phyloP scores from a whole-genome alignment of 148 eudicot species.

The Euryodendron excelsum region DNA sequence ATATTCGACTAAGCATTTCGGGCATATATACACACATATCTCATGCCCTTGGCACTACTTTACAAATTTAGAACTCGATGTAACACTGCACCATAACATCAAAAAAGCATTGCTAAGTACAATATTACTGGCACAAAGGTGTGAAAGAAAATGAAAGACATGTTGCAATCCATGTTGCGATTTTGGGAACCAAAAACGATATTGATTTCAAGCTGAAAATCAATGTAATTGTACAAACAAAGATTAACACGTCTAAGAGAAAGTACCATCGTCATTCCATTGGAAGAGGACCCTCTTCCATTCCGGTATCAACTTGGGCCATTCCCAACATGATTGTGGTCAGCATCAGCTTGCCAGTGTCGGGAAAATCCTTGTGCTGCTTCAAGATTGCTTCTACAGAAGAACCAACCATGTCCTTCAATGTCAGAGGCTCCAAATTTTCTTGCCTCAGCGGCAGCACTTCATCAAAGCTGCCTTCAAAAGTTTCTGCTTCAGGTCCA shows the following conservation, averaged over 20 bases:
- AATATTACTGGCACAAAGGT: no score
- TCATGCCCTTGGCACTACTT: no score
- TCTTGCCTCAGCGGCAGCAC: slow-evolving; percentile 77
- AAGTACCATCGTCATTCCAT: slow-evolving; percentile 43
- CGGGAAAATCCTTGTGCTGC: slow-evolving; percentile 92
- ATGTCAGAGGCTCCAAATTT: slow-evolving; percentile 26
- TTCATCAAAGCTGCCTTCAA: slow-evolving; percentile 69
- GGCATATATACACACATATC: no score
- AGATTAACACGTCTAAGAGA: background rate
- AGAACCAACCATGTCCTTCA: slow-evolving; percentile 42
- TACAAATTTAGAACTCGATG: no score
- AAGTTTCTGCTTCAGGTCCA: slow-evolving; percentile 60
- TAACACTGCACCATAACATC: no score
- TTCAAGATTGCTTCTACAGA: slow-evolving; percentile 80
- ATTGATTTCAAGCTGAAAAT: slow-evolving; percentile 3
- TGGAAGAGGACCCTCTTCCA: slow-evolving; percentile 40
- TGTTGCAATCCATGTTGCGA: no score
- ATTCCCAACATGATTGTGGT: slow-evolving; percentile 70
- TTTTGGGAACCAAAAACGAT: background rate
- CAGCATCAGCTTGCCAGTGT: slow-evolving; percentile 83
- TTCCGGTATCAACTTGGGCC: slow-evolving; percentile 26
- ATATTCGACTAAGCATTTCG: no score
- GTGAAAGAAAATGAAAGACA: no score
- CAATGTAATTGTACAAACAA: background rate
- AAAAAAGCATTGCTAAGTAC: no score